Base-by-base conservation (phyloP, 169 alveolate species). In the Theileria luwenshuni region DNA sequence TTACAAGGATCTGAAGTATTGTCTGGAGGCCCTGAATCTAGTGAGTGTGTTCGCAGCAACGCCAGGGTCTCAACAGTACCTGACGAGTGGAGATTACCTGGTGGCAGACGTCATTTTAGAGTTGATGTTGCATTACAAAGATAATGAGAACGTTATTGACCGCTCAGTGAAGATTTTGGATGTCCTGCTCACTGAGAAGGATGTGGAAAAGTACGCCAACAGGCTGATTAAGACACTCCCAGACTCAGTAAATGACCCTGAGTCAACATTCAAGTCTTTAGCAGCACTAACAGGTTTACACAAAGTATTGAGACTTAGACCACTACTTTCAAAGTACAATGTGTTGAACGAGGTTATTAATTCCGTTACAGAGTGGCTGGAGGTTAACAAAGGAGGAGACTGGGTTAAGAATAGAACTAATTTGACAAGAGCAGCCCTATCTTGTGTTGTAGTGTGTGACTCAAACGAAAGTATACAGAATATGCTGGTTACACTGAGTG, bases 221-320 rank as follows among this genome's bases (percentile, higher is more conserved):
- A 90, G 84, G 68, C 70, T 94, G 42, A 87, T 83, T 41, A 85
- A 83, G 27, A 77, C 91, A 12, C 85, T 90, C 35, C 81, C 74
- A 33, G 86, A 79, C 63, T 65, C 83, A 28, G 94, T 92, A 54
- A 76, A 86, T 49, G 77, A 90, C 13, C 91, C 86, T 32, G 96
- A 94, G 48, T 86, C 81, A 38, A 95, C 96, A 21, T 93, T 88
- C 73, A 84, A 85, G 58, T 88, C 88, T 23, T 71, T 94, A 59
- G 97, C 97, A 6, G 96, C 97, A 13, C 90, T 94, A 33, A 89
- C 97, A 0, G 97, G 97, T 21, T 81, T 94, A 13, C 89, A 92
- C 62, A 85, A 93, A 52, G 89, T 94, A 2, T 83, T 84, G 32
- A 80, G 91, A 3, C 83, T 92, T 41, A 74, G 90, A 41, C 90